These are phyloP conservation scores for Oidiodendron maius DNA, from an alignment of 495 filamentous ascomycete species.

Conservation along the genomic window DNA sequence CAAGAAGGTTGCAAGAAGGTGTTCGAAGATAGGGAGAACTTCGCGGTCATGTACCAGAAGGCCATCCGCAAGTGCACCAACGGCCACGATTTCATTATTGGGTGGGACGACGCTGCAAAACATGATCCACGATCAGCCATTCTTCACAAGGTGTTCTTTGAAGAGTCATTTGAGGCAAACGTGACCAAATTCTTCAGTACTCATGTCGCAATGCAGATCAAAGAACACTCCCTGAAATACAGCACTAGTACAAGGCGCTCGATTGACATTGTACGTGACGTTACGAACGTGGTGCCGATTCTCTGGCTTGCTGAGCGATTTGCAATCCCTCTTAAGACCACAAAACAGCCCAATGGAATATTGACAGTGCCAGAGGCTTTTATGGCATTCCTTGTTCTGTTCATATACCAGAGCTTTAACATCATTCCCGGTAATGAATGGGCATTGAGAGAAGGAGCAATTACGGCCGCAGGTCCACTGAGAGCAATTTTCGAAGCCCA, in stretches of 20 bases:
- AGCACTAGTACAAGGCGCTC: constrained; percentile 21
- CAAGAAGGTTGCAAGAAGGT: constrained; percentile 32
- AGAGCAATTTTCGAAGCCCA: constrained; percentile 30
- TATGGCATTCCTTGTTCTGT: constrained; percentile 65
- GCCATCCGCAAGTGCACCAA: constrained; percentile 29
- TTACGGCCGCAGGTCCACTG: constrained; percentile 54
- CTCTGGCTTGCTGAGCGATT: constrained; percentile 70
- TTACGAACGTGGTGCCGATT: constrained; percentile 60
- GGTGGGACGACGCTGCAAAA: constrained; percentile 31
- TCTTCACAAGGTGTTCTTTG: constrained; percentile 34
- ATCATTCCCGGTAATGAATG: constrained; percentile 47
- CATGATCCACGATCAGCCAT: constrained; percentile 27
- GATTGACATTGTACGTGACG: constrained; percentile 37
- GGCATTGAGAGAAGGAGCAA: constrained; percentile 54
- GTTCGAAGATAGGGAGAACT: constrained; percentile 33
- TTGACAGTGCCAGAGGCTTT: constrained; percentile 76
- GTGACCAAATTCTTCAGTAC: constrained; percentile 27
- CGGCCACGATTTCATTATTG: constrained; percentile 35
- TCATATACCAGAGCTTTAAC: constrained; percentile 43
- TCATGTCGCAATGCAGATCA: constrained; percentile 28
- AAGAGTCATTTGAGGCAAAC: constrained; percentile 32
- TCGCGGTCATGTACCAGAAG: constrained; percentile 33
- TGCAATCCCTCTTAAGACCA: constrained; percentile 66
- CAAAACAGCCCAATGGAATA: constrained; percentile 58
- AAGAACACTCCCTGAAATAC: constrained; percentile 29